Percentiles rank a stretch among this genome's conserved stretches.
These are phyloP conservation scores for Backusella mclennaniae DNA, from an alignment of 192 early-diverging fungal species.

Conservation along the genomic window DNA sequence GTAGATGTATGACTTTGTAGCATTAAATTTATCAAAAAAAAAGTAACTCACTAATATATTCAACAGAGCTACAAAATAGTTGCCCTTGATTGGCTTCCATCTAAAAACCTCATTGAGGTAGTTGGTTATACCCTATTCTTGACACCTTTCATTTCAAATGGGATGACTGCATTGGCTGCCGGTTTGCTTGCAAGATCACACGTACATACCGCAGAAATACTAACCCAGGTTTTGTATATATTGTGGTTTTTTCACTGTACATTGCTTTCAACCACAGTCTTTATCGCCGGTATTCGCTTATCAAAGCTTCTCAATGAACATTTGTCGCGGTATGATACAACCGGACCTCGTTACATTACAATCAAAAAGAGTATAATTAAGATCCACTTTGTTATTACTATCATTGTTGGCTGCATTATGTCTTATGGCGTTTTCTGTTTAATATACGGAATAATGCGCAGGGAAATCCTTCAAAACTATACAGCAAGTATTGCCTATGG, in stretches of 20 bases:
- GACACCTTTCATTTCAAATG: constrained; percentile 20
- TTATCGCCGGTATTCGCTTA: constrained; percentile 23
- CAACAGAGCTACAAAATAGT: constrained; percentile 26
- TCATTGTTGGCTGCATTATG: constrained; percentile 20
- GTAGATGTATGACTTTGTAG: constrained; percentile 21
- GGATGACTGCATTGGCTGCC: constrained; percentile 21
- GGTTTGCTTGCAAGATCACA: constrained; percentile 18
- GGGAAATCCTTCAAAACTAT: constrained; percentile 14
- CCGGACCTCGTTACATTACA: constrained; percentile 23
- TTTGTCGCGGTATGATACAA: constrained; percentile 4
- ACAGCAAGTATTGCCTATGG: constrained; percentile 6
- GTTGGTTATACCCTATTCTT: constrained; percentile 18
- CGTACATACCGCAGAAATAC: constrained; percentile 7
- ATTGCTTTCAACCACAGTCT: constrained; percentile 9
- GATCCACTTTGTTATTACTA: constrained; percentile 22
- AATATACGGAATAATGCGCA: constrained; percentile 32
- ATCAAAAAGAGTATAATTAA: constrained; percentile 21
- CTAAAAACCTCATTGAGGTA: constrained; percentile 17
- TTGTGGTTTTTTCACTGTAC: constrained; percentile 30
- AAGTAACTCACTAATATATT: not conserved
- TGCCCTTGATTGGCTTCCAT: constrained; percentile 27
- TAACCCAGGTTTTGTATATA: constrained; percentile 21
- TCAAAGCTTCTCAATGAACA: constrained; percentile 16
- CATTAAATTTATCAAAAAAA: not conserved
- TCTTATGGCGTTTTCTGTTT: constrained; percentile 27